Evolutionary conservation across 352 stramenopile species (phyloP).

Genomic region (Phytophthora melonis): DNA sequence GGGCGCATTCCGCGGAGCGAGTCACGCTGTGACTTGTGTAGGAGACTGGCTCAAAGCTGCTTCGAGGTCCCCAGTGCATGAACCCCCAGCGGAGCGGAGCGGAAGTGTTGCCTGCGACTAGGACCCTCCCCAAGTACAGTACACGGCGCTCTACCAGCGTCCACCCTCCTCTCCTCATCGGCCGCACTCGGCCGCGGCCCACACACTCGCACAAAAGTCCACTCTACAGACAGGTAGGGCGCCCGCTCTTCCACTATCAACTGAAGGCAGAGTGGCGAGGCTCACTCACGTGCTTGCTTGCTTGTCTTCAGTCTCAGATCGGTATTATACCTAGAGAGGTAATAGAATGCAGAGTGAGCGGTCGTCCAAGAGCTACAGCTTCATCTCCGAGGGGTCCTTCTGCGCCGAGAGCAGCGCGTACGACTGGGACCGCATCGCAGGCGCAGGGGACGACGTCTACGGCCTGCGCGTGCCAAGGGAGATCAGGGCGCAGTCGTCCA

Average conservation of each 20-base stretch:
- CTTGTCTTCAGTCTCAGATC: background rate
- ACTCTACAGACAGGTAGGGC: background rate
- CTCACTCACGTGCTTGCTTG: too few species aligned
- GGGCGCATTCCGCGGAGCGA: background rate
- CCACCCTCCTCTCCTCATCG: background rate
- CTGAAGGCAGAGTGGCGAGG: background rate
- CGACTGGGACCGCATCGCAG: constrained; percentile 51
- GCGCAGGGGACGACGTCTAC: constrained; percentile 32
- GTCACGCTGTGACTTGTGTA: constrained; percentile 34
- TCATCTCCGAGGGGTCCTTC: constrained; percentile 87
- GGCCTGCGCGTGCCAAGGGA: constrained; percentile 34
- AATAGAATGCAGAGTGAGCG: constrained; percentile 38
- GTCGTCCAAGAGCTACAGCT: constrained; percentile 74
- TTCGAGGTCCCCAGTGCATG: constrained; percentile 13
- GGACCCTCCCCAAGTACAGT: background rate
- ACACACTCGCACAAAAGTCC: background rate
- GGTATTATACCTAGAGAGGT: background rate
- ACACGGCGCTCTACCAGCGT: background rate
- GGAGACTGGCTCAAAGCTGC: constrained; percentile 9
- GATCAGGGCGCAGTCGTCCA: constrained; percentile 32
- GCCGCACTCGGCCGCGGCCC: too few species aligned
- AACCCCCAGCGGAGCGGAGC: background rate
- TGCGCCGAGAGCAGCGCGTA: constrained; percentile 43
- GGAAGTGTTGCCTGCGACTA: constrained; percentile 28
- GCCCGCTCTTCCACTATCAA: constrained; percentile 18